Conservation (phyloP, 176 grass and related monocot genomes). For the Bothriochloa decipiens region DNA sequence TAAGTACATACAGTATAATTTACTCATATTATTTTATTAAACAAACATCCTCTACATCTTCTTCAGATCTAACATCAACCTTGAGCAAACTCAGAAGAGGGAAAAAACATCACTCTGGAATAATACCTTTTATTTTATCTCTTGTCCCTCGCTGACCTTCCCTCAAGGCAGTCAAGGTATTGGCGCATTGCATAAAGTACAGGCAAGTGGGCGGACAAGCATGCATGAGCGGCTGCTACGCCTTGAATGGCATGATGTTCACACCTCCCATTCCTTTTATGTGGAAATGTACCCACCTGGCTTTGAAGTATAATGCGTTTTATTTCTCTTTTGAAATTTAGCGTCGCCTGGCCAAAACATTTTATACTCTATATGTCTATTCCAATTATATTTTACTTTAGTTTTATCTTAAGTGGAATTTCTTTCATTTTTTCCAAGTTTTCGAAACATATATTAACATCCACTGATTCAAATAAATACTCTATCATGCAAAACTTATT, state of each 20-base stretch:
- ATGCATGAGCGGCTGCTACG: background rate
- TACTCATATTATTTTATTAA: background rate
- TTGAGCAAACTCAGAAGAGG: background rate
- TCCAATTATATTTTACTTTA: background rate
- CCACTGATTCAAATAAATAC: background rate
- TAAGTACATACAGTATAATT: too few relatives aligned
- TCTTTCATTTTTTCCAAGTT: background rate
- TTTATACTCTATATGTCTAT: too few relatives aligned
- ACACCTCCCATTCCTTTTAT: background rate
- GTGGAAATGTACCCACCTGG: background rate
- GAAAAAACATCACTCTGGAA: too few relatives aligned
- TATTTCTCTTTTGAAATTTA: conserved; percentile 20
- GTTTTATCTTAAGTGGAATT: background rate
- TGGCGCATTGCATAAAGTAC: background rate
- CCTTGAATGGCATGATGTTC: background rate
- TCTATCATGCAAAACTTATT: background rate
- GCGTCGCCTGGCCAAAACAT: background rate
- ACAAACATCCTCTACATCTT: background rate
- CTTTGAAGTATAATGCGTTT: background rate
- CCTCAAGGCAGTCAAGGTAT: too few relatives aligned
- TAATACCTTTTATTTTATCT: too few relatives aligned
- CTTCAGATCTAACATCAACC: background rate
- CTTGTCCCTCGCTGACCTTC: too few relatives aligned
- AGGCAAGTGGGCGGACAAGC: background rate
- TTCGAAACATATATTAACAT: background rate